These are phyloP conservation scores for Leccinum incarnatum DNA, from an alignment of 768 basidiomycete genomes.

Conservation along the genomic window DNA sequence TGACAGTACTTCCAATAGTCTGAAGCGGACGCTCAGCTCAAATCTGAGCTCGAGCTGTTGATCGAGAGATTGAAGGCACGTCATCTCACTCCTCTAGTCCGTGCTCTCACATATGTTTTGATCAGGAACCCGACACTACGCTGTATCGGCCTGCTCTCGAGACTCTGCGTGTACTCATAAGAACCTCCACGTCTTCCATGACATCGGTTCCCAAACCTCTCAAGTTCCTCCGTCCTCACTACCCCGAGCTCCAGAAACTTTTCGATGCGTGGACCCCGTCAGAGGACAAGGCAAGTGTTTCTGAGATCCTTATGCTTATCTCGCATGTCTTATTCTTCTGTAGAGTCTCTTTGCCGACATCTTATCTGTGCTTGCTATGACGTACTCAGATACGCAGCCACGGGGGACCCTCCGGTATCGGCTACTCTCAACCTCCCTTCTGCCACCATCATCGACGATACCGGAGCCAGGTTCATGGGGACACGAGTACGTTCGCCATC, in stretches of 20 bases:
- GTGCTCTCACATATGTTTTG: conserved; percentile 16
- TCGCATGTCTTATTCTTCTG: neutral
- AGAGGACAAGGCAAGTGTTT: conserved; percentile 53
- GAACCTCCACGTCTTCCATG: conserved; percentile 98
- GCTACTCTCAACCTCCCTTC: conserved; percentile 71
- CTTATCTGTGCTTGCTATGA: conserved; percentile 98
- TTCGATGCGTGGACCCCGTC: conserved; percentile 82
- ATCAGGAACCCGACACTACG: conserved; percentile 81
- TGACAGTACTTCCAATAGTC: conserved; percentile 48
- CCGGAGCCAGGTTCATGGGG: conserved; percentile 97
- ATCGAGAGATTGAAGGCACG: conserved; percentile 88
- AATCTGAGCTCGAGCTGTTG: conserved; percentile 95
- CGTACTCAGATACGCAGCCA: conserved; percentile 96
- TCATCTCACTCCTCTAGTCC: neutral
- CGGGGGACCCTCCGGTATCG: conserved; percentile 95
- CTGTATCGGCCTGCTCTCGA: conserved; percentile 91
- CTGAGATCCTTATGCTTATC: neutral
- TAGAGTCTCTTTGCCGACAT: conserved; percentile 96
- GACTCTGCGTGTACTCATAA: conserved; percentile 87
- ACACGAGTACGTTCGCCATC: conserved; percentile 96
- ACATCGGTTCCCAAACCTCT: conserved; percentile 98
- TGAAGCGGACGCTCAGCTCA: conserved; percentile 92
- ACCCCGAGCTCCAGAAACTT: conserved; percentile 78
- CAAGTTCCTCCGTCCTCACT: conserved; percentile 95
- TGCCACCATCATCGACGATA: conserved; percentile 61